A percentile compares a stretch with the other conserved stretches of the same genome.
Conservation (phyloP, 768 basidiomycete species). For the Collybiopsis confluens region DNA sequence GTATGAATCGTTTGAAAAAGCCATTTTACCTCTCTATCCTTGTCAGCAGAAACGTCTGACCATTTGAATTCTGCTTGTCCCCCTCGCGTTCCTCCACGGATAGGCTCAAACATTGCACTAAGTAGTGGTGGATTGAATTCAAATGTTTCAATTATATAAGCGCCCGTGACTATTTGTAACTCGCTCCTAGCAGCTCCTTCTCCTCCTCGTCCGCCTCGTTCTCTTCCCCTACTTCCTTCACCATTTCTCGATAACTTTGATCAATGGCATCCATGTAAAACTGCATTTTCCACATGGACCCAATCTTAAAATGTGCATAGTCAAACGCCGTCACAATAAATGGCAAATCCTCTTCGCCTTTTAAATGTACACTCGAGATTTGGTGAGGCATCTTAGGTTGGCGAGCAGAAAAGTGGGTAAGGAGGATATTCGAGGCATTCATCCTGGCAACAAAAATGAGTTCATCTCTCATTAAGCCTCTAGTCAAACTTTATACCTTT, state of each 20-base stretch:
- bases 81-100: constrained; percentile 87
- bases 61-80: constrained; percentile 91
- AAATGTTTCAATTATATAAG: background rate
- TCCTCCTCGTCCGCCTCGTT: constrained; percentile 18
- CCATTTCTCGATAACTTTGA: constrained; percentile 51
- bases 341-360: constrained; percentile 26
- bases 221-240: constrained; percentile 43
- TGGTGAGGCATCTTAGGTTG: constrained; percentile 80
- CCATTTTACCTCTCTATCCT: constrained; percentile 76
- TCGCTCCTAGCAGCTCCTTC: no score
- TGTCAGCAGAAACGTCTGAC: constrained; percentile 87
- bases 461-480: constrained; percentile 3
- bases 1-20: background rate
- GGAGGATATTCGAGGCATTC: constrained; percentile 78
- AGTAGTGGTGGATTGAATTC: background rate
- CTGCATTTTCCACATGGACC: constrained; percentile 84
- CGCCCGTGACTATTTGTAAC: no score
- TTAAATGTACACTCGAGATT: background rate
- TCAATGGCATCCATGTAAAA: constrained; percentile 71
- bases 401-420: constrained; percentile 94
- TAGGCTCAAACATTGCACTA: constrained; percentile 83
- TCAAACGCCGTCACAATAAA: constrained; percentile 80
- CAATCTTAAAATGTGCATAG: constrained; percentile 63
- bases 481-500: constrained; percentile 42
- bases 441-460: constrained; percentile 47